Conservation (phyloP, 345 rosid species). For the Camelina neglecta region DNA sequence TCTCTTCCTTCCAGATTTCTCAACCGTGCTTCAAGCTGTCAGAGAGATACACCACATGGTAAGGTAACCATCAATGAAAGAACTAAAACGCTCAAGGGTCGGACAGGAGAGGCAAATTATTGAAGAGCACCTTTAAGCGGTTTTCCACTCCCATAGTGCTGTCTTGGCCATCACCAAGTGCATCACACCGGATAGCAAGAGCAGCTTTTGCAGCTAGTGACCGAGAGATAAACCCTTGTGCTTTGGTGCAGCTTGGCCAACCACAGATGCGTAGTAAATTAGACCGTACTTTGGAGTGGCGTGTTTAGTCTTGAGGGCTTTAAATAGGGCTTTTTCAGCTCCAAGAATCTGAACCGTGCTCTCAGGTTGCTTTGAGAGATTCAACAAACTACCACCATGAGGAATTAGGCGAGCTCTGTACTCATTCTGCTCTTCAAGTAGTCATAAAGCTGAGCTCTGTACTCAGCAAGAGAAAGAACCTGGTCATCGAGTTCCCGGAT, state of each 20-base stretch:
- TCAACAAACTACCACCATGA: constrained; percentile 90
- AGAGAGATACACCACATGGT: neutral
- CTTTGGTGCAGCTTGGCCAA: constrained; percentile 89
- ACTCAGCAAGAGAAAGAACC: constrained; percentile 83
- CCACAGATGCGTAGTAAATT: constrained; percentile 85
- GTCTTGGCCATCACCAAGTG: constrained; percentile 82
- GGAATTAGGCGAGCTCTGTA: constrained; percentile 94
- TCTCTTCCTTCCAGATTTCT: constrained; percentile 84
- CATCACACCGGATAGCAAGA: constrained; percentile 80
- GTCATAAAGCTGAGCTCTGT: constrained; percentile 90
- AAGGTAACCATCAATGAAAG: neutral
- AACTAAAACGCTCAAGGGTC: neutral
- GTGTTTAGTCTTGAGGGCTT: constrained; percentile 93
- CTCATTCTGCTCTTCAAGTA: constrained; percentile 91
- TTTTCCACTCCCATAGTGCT: constrained; percentile 81
- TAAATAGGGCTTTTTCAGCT: constrained; percentile 90
- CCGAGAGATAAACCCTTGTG: constrained; percentile 82
- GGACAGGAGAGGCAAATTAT: neutral
- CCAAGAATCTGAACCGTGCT: constrained; percentile 94
- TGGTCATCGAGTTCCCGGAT: constrained; percentile 86
- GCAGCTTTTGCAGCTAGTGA: constrained; percentile 89
- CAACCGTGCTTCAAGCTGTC: constrained; percentile 82
- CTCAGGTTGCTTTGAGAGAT: constrained; percentile 94
- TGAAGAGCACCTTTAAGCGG: constrained; percentile 65
- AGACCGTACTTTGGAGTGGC: constrained; percentile 91